Conservation (phyloP, 2,329 filamentous ascomycete species). For the Coleophoma cylindrospora region DNA sequence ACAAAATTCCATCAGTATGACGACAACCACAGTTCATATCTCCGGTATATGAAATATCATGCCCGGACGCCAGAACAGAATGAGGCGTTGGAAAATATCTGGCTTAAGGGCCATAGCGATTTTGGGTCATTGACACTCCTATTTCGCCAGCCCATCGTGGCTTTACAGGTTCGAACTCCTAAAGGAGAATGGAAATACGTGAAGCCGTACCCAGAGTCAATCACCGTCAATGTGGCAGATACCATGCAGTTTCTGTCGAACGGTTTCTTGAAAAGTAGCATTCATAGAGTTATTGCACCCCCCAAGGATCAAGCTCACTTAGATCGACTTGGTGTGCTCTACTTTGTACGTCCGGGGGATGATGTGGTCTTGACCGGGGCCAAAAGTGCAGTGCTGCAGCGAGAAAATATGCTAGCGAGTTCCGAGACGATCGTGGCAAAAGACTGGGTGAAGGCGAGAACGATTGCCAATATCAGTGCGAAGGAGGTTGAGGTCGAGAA, state of each 20-base stretch:
- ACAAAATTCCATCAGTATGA: constrained; percentile 50
- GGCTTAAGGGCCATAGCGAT: constrained; percentile 37
- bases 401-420: constrained; percentile 14
- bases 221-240: constrained; percentile 45
- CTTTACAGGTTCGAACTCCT: constrained; percentile 32
- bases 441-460: constrained; percentile 4
- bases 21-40: constrained; percentile 47
- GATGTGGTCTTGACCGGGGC: constrained; percentile 14
- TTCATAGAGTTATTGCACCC: constrained; percentile 30
- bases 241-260: constrained; percentile 39
- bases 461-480: constrained; percentile 2
- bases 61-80: constrained; percentile 42
- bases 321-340: constrained; percentile 36
- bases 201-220: constrained; percentile 37
- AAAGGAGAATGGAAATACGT: constrained; percentile 44
- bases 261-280: constrained; percentile 36
- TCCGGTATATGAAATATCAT: constrained; percentile 55
- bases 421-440: not conserved
- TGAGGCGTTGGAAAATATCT: constrained; percentile 36
- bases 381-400: constrained; percentile 22
- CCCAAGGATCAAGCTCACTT: constrained; percentile 28
- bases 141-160: constrained; percentile 33
- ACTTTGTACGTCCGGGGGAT: constrained; percentile 30
- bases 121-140: constrained; percentile 30
- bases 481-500: constrained; percentile 3